Conservation (phyloP, 2,329 filamentous ascomycete species). For the Stagonosporopsis vannaccii region DNA sequence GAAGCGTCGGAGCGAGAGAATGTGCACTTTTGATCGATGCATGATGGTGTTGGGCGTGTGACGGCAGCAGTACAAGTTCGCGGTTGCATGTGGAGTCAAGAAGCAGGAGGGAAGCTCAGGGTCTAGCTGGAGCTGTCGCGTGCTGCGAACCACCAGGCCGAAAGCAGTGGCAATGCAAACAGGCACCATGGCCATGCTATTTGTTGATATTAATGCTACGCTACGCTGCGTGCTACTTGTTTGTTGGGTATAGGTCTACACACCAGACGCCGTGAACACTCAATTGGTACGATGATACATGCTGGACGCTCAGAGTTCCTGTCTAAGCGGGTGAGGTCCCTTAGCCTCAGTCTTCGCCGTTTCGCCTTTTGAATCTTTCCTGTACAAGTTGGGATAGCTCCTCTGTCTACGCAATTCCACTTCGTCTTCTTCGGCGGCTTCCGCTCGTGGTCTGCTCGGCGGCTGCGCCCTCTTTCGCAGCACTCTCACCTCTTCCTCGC, state of each 20-base stretch:
- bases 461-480: conserved; percentile 45
- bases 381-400: conserved; percentile 47
- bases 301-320: conserved; percentile 5
- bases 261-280: background rate
- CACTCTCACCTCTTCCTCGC: conserved; percentile 35
- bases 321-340: conserved; percentile 12
- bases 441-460: conserved; percentile 41
- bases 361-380: conserved; percentile 26
- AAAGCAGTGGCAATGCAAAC: background rate
- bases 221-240: background rate
- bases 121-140: conserved; percentile 7
- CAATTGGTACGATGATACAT: background rate
- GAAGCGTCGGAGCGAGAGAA: conserved; percentile 5
- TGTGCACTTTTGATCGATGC: background rate
- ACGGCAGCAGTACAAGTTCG: background rate
- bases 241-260: conserved; percentile 9
- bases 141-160: background rate
- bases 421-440: conserved; percentile 23
- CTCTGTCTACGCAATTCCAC: conserved; percentile 46
- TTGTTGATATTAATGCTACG: background rate
- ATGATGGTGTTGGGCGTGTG: conserved; percentile 1
- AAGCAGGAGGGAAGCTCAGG: background rate
- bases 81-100: background rate
- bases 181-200: background rate
- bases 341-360: conserved; percentile 3